phyloP scores from a whole-genome alignment of 768 basidiomycete species.

The Phaeotremella skinneri region DNA sequence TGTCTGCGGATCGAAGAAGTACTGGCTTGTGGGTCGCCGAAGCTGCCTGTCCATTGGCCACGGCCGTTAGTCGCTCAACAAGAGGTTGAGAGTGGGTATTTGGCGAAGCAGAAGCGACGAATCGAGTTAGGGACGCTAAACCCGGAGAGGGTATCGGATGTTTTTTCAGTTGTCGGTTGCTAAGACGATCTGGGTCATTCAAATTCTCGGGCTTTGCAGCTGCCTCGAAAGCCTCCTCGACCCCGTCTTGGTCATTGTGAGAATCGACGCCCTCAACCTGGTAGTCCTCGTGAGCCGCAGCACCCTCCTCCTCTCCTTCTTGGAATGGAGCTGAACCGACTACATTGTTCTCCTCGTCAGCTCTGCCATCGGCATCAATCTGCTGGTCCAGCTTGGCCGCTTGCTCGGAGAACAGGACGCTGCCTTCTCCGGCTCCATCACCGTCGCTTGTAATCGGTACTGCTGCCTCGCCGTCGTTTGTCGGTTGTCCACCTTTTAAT shows the following conservation, averaged over 20 bases:
- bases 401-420: constrained; percentile 27
- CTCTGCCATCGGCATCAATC: neutral
- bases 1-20: constrained; percentile 4
- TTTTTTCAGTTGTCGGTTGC: no score
- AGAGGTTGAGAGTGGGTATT: neutral
- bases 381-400: neutral
- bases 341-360: neutral
- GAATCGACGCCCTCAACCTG: constrained; percentile 50
- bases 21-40: neutral
- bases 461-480: neutral
- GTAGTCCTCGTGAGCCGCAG: constrained; percentile 37
- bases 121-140: constrained; percentile 54
- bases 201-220: constrained; percentile 55
- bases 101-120: neutral
- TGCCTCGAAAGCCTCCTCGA: constrained; percentile 3
- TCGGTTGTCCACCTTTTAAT: constrained; percentile 3
- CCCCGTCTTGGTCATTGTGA: constrained; percentile 1
- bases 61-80: neutral
- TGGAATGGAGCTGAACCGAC: neutral
- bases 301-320: neutral
- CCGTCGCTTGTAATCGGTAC: neutral
- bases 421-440: constrained; percentile 11
- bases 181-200: no score
- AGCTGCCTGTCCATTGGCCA: neutral
- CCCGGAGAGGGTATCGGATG: constrained; percentile 59